Percentiles rank a stretch among this genome's conserved stretches.
Conservation (phyloP, 2,329 filamentous ascomycete species). For the Fusarium sp. region DNA sequence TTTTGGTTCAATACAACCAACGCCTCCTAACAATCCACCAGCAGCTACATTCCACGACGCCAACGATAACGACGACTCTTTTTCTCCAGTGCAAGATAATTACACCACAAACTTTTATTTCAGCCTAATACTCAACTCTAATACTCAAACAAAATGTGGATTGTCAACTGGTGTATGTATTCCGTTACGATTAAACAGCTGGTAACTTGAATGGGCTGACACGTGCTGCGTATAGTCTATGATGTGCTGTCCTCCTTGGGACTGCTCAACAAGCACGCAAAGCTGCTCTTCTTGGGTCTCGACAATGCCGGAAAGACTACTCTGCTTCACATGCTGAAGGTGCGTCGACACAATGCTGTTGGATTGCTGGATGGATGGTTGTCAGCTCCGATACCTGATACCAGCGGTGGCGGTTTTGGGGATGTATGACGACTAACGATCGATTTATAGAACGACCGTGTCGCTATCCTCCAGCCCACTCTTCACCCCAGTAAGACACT, state of each 20-base stretch:
- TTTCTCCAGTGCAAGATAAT: slow-evolving; percentile 19
- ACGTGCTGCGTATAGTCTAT: slow-evolving; percentile 68
- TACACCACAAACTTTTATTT: slow-evolving; percentile 26
- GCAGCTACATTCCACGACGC: slow-evolving; percentile 36
- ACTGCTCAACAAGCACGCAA: slow-evolving; percentile 94
- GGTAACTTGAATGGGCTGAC: slow-evolving; percentile 44
- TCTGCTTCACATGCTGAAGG: slow-evolving; percentile 94
- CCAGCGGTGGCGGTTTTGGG: background rate
- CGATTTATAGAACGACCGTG: slow-evolving; percentile 79
- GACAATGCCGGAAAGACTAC: slow-evolving; percentile 97
- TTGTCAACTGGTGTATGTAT: slow-evolving; percentile 91
- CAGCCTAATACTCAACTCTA: slow-evolving; percentile 30
- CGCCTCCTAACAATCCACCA: slow-evolving; percentile 33
- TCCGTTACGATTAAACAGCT: slow-evolving; percentile 7
- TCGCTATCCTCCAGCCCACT: slow-evolving; percentile 89
- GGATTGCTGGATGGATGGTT: background rate
- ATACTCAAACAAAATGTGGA: slow-evolving; percentile 75
- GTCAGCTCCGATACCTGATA: background rate
- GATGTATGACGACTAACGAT: slow-evolving; percentile 37
- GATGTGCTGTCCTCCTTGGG: slow-evolving; percentile 88
- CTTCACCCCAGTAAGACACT: slow-evolving; percentile 82
- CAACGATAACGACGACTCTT: slow-evolving; percentile 38
- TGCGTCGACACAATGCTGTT: slow-evolving; percentile 52
- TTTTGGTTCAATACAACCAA: slow-evolving; percentile 39
- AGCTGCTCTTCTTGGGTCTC: slow-evolving; percentile 91